Conservation (phyloP, 805 yeast genomes). For the Teunomyces kruisii region DNA sequence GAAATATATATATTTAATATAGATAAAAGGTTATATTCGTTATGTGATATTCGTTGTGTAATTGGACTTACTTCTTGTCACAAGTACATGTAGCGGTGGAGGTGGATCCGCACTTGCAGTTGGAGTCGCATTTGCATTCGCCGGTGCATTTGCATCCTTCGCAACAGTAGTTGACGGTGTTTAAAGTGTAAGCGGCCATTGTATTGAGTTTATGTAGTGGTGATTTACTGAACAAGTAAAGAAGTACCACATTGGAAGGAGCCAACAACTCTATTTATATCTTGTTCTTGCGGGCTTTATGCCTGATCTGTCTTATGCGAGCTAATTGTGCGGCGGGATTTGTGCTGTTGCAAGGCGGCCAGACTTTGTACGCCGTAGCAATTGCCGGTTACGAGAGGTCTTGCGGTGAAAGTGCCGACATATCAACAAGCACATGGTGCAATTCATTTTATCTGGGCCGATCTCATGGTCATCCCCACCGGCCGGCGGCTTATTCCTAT, state of each 20-base stretch:
- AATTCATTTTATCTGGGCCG: too few relatives aligned
- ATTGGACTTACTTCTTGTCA: not conserved
- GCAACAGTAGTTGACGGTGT: conserved; percentile 7
- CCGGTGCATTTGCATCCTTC: conserved; percentile 8
- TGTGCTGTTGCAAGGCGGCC: not conserved
- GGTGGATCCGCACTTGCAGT: not conserved
- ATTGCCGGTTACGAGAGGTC: too few relatives aligned
- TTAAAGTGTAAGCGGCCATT: conserved; percentile 6
- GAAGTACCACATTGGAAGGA: not conserved
- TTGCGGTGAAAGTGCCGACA: too few relatives aligned
- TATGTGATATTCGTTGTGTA: too few relatives aligned
- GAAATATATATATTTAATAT: not conserved
- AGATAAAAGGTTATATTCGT: not conserved
- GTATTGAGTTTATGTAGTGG: not conserved
- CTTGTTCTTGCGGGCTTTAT: not conserved
- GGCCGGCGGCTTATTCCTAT: too few relatives aligned
- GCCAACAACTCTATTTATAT: not conserved
- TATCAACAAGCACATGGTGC: too few relatives aligned
- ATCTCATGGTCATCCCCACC: too few relatives aligned
- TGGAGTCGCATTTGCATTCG: conserved; percentile 6
- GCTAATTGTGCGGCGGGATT: not conserved
- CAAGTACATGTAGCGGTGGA: not conserved
- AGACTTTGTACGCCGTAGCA: too few relatives aligned
- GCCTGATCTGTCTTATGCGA: not conserved
- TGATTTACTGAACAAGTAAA: not conserved